Base-by-base conservation (phyloP, 768 basidiomycete genomes). In the Coprinopsis cinerea region DNA sequence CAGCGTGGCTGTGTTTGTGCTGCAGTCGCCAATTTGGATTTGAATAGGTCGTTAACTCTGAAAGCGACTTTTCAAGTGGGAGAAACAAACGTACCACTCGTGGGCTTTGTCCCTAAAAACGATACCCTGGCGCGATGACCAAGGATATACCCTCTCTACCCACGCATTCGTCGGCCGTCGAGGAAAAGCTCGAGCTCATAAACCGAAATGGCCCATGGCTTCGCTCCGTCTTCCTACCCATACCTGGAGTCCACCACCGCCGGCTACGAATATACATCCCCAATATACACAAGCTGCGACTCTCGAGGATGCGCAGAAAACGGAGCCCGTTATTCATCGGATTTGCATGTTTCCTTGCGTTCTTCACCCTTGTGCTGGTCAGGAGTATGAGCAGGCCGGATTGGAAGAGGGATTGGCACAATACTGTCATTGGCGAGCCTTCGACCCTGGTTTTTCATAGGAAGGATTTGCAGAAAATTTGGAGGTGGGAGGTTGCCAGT, bases 401-500 rank as follows among this genome's bases (percentile, higher is more conserved):
- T 58, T 76, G 72, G 72, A 61, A 62, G 62, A 69, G 69, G 54
- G 65, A 67, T 44, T 69, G 74, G 67, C 65, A 49, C 54, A 44
- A 47, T 34, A 53, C 59, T 15, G 50, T 57, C 20, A 59, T 63
- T 1, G 59, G 67, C n/a, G 74, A 83, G 27, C 69, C 78, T 14
- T 70, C 87, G 1, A 88, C 88, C 30, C 74, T 90, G 23, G 84
- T 88, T 30, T 90, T 79, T 57, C 69, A 71, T 34, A 73, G 82
- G 23, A 73, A 82, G 35, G 86, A 93, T 59, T 64, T 94, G 25
- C 85, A 86, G 63, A 75, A 80, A 62, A 86, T 97, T 61, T 96
- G 93, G 92, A 77, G 81, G 53, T 96, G 92, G 92, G 93, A 95
- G 71, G 76, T 96, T 49, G 77, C 82, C 35, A 87, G 88, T 56